phyloP scores from a whole-genome alignment of 495 filamentous ascomycete species.

The Trichocladium uniseriatum region DNA sequence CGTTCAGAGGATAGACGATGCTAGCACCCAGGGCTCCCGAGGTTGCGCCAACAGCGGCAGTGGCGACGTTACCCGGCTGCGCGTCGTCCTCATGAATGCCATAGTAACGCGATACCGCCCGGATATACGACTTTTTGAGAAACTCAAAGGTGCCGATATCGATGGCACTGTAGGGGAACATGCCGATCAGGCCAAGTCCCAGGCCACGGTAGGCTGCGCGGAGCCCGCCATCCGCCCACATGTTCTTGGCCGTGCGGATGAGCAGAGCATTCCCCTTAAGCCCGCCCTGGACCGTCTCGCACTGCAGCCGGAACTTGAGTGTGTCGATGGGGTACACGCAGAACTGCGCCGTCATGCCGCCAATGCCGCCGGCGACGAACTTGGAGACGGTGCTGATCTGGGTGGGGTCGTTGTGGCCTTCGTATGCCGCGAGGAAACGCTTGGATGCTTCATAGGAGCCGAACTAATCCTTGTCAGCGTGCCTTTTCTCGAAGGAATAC shows the following conservation, averaged over 20 bases:
- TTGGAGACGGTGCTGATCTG: conserved; percentile 73
- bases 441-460: conserved; percentile 95
- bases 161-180: conserved; percentile 97
- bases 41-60: conserved; percentile 75
- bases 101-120: conserved; percentile 57
- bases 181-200: conserved; percentile 83
- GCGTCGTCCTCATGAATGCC: conserved; percentile 77
- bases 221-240: conserved; percentile 66
- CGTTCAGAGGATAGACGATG: conserved; percentile 89
- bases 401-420: conserved; percentile 78
- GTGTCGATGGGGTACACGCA: conserved; percentile 96
- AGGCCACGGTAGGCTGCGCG: conserved; percentile 83
- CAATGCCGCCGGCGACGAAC: conserved; percentile 82
- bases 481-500: background rate
- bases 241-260: conserved; percentile 67
- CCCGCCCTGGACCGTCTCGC: conserved; percentile 80
- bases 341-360: conserved; percentile 91
- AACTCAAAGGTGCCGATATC: conserved; percentile 94
- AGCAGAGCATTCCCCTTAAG: conserved; percentile 78
- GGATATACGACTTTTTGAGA: conserved; percentile 64
- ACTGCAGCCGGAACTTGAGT: conserved; percentile 92
- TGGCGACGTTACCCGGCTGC: conserved; percentile 62
- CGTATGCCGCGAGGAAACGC: conserved; percentile 71
- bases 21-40: conserved; percentile 92
- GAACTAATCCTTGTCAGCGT: conserved; percentile 41